Evolutionary conservation across 768 basidiomycete genomes (phyloP).

Genomic region (Nevesoporus exiguus): DNA sequence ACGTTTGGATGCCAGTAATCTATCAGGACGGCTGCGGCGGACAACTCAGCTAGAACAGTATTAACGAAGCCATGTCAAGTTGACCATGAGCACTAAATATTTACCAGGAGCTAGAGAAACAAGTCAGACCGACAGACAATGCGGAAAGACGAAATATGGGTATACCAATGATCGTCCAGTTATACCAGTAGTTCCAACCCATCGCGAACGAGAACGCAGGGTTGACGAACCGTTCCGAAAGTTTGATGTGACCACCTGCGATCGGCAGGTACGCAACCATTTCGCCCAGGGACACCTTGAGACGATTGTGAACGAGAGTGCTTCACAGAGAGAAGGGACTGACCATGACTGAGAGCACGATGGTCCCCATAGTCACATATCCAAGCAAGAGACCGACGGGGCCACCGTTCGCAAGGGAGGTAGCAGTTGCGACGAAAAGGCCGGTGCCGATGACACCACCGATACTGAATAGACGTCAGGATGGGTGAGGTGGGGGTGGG

Average conservation of each 20-base stretch:
- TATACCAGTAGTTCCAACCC: conserved; percentile 58
- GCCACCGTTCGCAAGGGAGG: conserved; percentile 51
- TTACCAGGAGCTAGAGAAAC: conserved; percentile 24
- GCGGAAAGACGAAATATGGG: background rate
- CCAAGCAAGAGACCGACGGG: conserved; percentile 76
- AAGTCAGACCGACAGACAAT: background rate
- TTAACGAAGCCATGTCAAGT: background rate
- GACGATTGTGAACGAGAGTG: background rate
- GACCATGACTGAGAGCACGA: conserved; percentile 74
- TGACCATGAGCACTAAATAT: background rate
- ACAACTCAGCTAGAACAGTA: conserved; percentile 27
- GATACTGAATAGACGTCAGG: conserved; percentile 40
- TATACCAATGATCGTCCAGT: conserved; percentile 27
- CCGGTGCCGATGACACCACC: conserved; percentile 59
- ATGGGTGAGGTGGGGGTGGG: background rate
- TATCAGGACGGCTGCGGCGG: conserved; percentile 65
- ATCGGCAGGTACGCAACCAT: conserved; percentile 74
- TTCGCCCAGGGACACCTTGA: conserved; percentile 56
- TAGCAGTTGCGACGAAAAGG: conserved; percentile 66
- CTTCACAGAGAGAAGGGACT: conserved; percentile 3
- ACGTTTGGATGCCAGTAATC: conserved; percentile 62
- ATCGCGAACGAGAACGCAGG: conserved; percentile 60
- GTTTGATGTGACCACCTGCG: conserved; percentile 75
- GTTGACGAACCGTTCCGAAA: conserved; percentile 81
- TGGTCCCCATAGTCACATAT: conserved; percentile 59